phyloP scores from a whole-genome alignment of 2,329 filamentous ascomycete species.

The Verticillium dahliae region DNA sequence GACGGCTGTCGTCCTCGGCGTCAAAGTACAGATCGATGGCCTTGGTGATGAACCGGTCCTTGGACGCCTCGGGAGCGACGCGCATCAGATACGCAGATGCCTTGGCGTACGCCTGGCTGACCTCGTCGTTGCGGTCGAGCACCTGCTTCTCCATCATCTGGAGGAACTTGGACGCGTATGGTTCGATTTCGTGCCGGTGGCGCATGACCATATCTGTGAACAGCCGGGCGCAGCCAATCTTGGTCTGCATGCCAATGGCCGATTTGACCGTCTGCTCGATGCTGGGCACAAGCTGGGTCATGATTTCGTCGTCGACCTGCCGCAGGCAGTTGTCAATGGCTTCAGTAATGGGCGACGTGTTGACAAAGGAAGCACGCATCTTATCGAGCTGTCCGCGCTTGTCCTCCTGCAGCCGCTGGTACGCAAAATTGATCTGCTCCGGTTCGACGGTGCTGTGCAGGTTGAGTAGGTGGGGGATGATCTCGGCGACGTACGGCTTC shows the following conservation, averaged over 20 bases:
- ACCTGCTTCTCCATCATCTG: constrained; percentile 73
- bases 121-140: constrained; percentile 88
- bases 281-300: constrained; percentile 64
- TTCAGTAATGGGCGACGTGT: constrained; percentile 83
- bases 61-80: constrained; percentile 40
- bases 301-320: constrained; percentile 70
- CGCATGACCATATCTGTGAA: constrained; percentile 79
- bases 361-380: constrained; percentile 72
- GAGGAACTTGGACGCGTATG: constrained; percentile 70
- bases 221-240: constrained; percentile 83
- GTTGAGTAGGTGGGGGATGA: constrained; percentile 74
- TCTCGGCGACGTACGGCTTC: constrained; percentile 69
- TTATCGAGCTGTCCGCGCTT: constrained; percentile 89
- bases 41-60: constrained; percentile 43
- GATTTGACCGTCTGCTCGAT: constrained; percentile 77
- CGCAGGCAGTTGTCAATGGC: constrained; percentile 87
- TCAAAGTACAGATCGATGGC: constrained; percentile 70
- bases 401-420: constrained; percentile 81
- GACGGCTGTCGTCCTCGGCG: constrained; percentile 68
- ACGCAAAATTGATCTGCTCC: constrained; percentile 84
- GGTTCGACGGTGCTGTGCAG: constrained; percentile 85
- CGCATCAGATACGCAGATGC: constrained; percentile 80
- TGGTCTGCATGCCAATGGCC: constrained; percentile 86
- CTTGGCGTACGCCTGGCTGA: constrained; percentile 81
- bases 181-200: constrained; percentile 66